Base-by-base conservation (phyloP, 257 asterid species). In the Fraxinus pennsylvanica region DNA sequence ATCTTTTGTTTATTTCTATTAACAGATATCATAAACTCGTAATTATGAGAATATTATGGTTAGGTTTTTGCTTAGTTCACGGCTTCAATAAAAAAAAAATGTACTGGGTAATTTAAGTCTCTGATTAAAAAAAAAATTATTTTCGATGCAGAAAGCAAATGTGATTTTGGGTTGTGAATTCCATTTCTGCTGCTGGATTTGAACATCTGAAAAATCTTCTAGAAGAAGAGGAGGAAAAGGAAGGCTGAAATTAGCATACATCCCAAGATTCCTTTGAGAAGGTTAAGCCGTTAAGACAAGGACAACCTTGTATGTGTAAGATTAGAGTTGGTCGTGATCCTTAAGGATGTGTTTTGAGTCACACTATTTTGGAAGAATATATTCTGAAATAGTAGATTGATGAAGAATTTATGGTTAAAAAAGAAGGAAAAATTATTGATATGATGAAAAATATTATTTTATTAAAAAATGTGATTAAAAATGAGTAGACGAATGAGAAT, bases 41-140 rank as follows among this genome's bases (percentile, higher is more conserved):
- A 85, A 82, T 83, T 84, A 85, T 83, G 88, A 82, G 87, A 74
- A 75, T 75, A 85, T 83, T 74, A 85, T 87, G 76, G 77, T 74
- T 73, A 73, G 5, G 29, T 21, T 59, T 9, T 63, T 63, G 33
- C 69, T 63, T 52, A 19, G 65, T 54, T 14, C 2, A 6, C 5
- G 61, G 36, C 36, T 33, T 33, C 36, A 32, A 32, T 32, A 32
- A 3, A 3, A 4, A 38, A 38, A 38, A 7, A 9, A 59, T 25
- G 13, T 21, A 57, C 15, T 41, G 15, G 15, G 4, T 2, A 41
- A 3, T 41, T 41, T 10, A 43, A 13, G 50, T 2, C 3, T 10
- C 10, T 2, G 3, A 2, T 9, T 8, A 9, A 41, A 2, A 43
- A 39, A 3, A 43, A 3, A 4, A 6, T 21, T 3, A 32, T 32